These are phyloP conservation scores for Saturnispora kantuleensis DNA, from an alignment of 805 yeast genomes.

Conservation along the genomic window DNA sequence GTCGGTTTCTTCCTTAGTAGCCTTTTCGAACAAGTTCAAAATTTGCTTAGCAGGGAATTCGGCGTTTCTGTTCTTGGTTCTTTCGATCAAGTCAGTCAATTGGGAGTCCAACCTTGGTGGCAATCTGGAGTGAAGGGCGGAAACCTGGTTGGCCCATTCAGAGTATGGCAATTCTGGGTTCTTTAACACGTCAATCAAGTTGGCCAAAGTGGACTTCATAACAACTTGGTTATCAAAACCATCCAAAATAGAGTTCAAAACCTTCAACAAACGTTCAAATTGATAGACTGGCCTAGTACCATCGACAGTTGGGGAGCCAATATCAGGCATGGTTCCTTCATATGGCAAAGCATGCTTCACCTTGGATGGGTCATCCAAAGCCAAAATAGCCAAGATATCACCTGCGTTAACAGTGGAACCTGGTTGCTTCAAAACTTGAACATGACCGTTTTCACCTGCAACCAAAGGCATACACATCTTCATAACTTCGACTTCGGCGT, in stretches of 20 bases:
- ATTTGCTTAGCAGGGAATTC: slow-evolving; percentile 93
- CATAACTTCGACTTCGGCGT: slow-evolving; percentile 99
- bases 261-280: slow-evolving; percentile 46
- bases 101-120: slow-evolving; percentile 67
- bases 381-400: slow-evolving; percentile 88
- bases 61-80: slow-evolving; percentile 53
- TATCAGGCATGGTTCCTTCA: slow-evolving; percentile 85
- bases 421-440: slow-evolving; percentile 91
- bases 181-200: slow-evolving; percentile 61
- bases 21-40: slow-evolving; percentile 58
- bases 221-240: slow-evolving; percentile 96
- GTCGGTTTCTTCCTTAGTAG: slow-evolving; percentile 40
- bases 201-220: slow-evolving; percentile 73
- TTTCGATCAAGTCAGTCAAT: slow-evolving; percentile 55
- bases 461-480: slow-evolving; percentile 98
- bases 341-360: slow-evolving; percentile 94
- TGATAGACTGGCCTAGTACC: slow-evolving; percentile 81
- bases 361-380: slow-evolving; percentile 93
- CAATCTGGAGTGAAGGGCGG: slow-evolving; percentile 88
- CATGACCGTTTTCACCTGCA: slow-evolving; percentile 87
- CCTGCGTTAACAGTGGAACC: slow-evolving; percentile 97
- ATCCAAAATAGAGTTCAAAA: slow-evolving; percentile 67
- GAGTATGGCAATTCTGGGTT: slow-evolving; percentile 82
- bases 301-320: slow-evolving; percentile 71
- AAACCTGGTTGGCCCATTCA: slow-evolving; percentile 77